Evolutionary conservation across 345 rosid species (phyloP), one percentile per base, ranked within the genome.

Genomic region (Anacardium occidentale): DNA sequence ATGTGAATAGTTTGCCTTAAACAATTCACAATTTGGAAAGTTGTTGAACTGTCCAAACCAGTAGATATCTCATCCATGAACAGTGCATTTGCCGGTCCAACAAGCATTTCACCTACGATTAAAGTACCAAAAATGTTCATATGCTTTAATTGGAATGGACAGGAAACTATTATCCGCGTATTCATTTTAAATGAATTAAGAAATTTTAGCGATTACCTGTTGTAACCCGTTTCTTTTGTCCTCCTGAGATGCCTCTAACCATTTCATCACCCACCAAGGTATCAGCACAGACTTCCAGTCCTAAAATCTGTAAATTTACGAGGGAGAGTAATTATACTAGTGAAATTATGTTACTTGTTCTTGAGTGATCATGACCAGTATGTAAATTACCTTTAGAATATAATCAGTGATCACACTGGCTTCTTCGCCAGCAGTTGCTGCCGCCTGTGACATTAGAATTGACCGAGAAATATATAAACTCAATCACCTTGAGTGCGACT

Each of bases 171-270:
- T 45, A 6, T 24, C 2, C 6, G n/a, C 64, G 13, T 1, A 5
- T 42, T 17, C 61, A 69, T 17, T 8, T 20, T 29, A 65, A 47
- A 50, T 65, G 40, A 34, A 5, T 40, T 47, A 18, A 59, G n/a
- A 26, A 15, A 20, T 40, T 60, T 50, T 2, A 7, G 34, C 0
- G 21, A 32, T 71, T 82, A 84, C 94, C 95, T 3, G 89, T 90
- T 3, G 95, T 90, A 50, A 88, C 88, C 11, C 95, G 86, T 71
- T 85, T 89, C 78, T 68, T 85, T 81, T 89, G 86, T 37, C 91
- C 91, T 60, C 94, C 94, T 20, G 94, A 89, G 52, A 87, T 78
- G 10, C 94, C 94, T 79, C 94, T 81, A 26, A 79, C 40, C 94
- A 89, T 84, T 72, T 74, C 78, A 75, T 85, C 72, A 22, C 94